These are phyloP conservation scores for Sclerotinia subarctica DNA, from an alignment of 2,329 filamentous ascomycete genomes.

Conservation along the genomic window DNA sequence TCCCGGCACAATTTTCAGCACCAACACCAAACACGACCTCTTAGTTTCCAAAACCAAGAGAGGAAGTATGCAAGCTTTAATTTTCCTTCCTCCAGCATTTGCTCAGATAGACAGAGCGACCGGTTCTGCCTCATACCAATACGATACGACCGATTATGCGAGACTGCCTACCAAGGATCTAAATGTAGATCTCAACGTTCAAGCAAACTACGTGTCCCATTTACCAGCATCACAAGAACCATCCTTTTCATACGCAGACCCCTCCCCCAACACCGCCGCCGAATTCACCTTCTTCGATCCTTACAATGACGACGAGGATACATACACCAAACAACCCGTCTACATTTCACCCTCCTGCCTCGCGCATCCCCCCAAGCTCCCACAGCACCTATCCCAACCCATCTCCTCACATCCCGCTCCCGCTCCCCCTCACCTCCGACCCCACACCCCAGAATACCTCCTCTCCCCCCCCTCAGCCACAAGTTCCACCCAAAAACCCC, in stretches of 20 bases:
- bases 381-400: neutral
- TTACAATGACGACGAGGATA: neutral
- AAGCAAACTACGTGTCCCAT: too few species aligned
- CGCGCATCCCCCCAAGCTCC: too few species aligned
- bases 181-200: neutral
- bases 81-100: too few species aligned
- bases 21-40: neutral
- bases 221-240: too few species aligned
- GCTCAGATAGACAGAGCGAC: neutral
- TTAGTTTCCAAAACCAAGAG: neutral
- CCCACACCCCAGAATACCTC: neutral
- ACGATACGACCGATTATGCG: neutral
- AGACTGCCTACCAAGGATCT: neutral
- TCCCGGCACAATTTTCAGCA: neutral
- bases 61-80: neutral
- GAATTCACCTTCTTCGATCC: neutral
- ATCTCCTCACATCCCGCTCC: neutral
- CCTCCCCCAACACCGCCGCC: neutral
- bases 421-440: neutral
- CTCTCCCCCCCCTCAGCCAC: neutral
- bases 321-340: neutral
- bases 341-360: too few species aligned
- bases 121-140: neutral
- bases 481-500: neutral
- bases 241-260: neutral